Base-by-base conservation (phyloP, 768 basidiomycete genomes). In the Leccinum barrowsii region DNA sequence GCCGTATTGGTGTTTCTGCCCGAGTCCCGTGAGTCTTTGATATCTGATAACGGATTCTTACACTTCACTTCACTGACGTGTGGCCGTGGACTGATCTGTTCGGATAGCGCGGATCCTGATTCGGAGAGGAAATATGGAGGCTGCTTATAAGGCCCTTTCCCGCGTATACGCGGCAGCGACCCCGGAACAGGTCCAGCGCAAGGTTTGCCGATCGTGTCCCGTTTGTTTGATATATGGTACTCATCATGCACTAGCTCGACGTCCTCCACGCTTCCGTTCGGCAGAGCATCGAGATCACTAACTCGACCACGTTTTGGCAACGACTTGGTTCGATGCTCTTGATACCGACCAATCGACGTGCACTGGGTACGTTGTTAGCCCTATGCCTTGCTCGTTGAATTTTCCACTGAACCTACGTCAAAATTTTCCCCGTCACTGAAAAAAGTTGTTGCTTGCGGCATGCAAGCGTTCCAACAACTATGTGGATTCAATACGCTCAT, bases 401-500 rank as follows among this genome's bases (percentile, higher is more conserved):
- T 37, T 22, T 51, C 12, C 35, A 57, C 57, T 56, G 10, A 59
- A 11, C 22, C 15, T 57, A 22, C 5, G 1, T 35, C 13, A 6
- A 28, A 12, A 17, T 2, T 10, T 7, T 19, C n/a, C 21, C 3
- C 32, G 35, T 21, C 6, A 3, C 4, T 5, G 37, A 53, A 24
- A 24, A 57, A 57, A 90, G 87, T 89, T 61, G 78, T 93, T 13
- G 87, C 82, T 10, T 89, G 88, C 67, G 90, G 87, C 47, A 83
- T 92, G 72, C 90, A 92, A 74, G 89, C 87, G 0, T 86, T 85
- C 72, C 91, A 94, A 67, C 91, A 92, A 67, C 78, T 92, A 0
- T 92, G 85, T 60, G 91, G 91, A 2, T 92, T 91, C 77, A 92
- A 92, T 65, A 90, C 90, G 0, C 79, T 91, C 58, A 84, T 85